Base-by-base conservation (phyloP, 1,139 yeast genomes). In the Debaryomyces udenii region DNA sequence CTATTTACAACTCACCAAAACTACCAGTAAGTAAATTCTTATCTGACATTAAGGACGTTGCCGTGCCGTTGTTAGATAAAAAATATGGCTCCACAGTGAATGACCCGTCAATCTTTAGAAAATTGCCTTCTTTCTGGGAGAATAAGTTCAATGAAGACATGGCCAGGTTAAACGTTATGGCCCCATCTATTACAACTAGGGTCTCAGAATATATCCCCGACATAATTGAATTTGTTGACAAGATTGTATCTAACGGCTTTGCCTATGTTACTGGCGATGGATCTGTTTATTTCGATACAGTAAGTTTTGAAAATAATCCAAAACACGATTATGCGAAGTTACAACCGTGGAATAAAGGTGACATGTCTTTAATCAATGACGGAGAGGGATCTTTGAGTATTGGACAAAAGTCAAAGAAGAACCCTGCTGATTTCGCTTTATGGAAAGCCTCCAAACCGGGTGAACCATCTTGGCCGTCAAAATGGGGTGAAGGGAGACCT, bases 381-480 rank as follows among this genome's bases (percentile, higher is more conserved):
- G 99, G 97, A 42, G 99, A 94, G 66, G 99, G 99, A 17, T 84
- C 96, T 9, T 74, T 91, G 41, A 70, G 84, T 16, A 60, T 73
- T n/a, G 66, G 78, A 1, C 64, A 70, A 29, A 61, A 62, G 16
- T 68, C 78, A 26, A 91, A 91, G 66, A 78, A 75, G 53, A 84
- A 81, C 44, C 65, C 86, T 3, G 86, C 89, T 23, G 99, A 93
- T 64, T 93, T 93, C 66, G 99, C 99, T 0, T 74, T 93, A 31
- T 93, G 99, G 99, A 93, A 93, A 62, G 83, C 93, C 1, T 86
- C 96, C 11, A 93, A 93, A 61, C 93, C 96, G 1, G 99, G 99
- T 53, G 99, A 93, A 68, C 99, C 99, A 14, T 78, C 82, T 34
- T 93, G 99, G 98, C 77, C 76, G 2, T 88, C 96, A 2, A 91